These are phyloP conservation scores for Neonothopanus nambi DNA, from an alignment of 1,284 basidiomycete species.

Conservation along the genomic window DNA sequence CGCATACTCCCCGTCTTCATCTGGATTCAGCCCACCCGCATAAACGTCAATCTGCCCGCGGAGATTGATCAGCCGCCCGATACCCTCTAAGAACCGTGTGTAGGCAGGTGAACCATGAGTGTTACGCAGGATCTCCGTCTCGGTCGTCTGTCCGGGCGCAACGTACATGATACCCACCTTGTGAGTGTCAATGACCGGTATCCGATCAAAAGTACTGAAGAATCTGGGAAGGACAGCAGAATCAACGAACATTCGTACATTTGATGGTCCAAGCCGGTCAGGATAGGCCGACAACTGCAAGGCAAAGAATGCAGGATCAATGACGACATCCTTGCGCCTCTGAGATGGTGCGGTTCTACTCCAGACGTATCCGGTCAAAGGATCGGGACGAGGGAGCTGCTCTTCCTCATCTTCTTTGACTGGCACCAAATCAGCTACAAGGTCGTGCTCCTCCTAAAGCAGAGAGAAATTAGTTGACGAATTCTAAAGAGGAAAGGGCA, in stretches of 20 bases:
- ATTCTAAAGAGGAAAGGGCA: neutral
- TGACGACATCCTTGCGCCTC: slow-evolving; percentile 78
- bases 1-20: slow-evolving; percentile 90
- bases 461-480: neutral
- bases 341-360: slow-evolving; percentile 82
- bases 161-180: slow-evolving; percentile 98
- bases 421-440: neutral
- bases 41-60: slow-evolving; percentile 94
- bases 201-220: slow-evolving; percentile 77
- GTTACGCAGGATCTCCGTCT: slow-evolving; percentile 88
- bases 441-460: neutral
- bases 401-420: slow-evolving; percentile 21
- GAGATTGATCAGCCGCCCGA: slow-evolving; percentile 90
- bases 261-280: slow-evolving; percentile 32
- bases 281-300: slow-evolving; percentile 88
- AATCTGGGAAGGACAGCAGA: slow-evolving; percentile 51
- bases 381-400: slow-evolving; percentile 51
- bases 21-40: slow-evolving; percentile 87
- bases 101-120: slow-evolving; percentile 94
- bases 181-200: slow-evolving; percentile 96
- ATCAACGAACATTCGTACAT: slow-evolving; percentile 56
- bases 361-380: slow-evolving; percentile 84
- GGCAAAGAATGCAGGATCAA: slow-evolving; percentile 88
- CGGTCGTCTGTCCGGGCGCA: slow-evolving; percentile 85
- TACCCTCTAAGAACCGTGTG: slow-evolving; percentile 86